Evolutionary conservation across 495 filamentous ascomycete species (phyloP), one percentile per base, ranked within the genome.

Genomic region (Aspergillus indologenus): DNA sequence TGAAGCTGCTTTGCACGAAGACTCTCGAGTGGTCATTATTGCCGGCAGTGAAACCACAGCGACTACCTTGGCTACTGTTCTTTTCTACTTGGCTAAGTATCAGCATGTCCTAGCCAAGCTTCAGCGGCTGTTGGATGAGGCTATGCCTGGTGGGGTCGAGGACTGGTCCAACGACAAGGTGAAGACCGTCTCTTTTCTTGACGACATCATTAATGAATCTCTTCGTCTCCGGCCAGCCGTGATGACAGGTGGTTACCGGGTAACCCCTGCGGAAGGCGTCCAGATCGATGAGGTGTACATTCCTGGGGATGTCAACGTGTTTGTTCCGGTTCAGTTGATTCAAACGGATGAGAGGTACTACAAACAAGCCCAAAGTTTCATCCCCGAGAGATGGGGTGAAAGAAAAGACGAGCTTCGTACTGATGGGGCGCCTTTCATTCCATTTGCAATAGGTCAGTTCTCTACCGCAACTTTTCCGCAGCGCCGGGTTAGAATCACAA

Each of bases 351-450:
- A 68, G 54, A 51, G 53, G 46, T 72, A 68, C 26, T 79, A 71
- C 60, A 61, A 68, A 21, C 19, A 62, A 2, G 63, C 74, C 0
- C 55, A 71, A 6, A 68, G 75, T 1, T 86, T 81, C 58, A 65
- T 85, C 44, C 84, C 84, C 0, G 83, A 85, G 62, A 75, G 85
- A 22, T 87, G 82, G 81, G 53, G 67, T 42, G 74, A 75, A 14
- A 61, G 61, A 45, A 55, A 63, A 20, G 70, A 69, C 0, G 79
- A 84, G 22, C 65, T 83, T 47, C 68, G 79, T 29, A 66, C 61
- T 2, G 67, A 82, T 47, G 74, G 68, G 48, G 61, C 64, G 6
- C 81, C 78, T 0, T 85, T 79, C 54, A 59, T 70, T 0, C 84
- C 83, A 0, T 86, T 86, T 63, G 69, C 67, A 9, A 54, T 68